Base-by-base conservation (phyloP, 1,139 yeast genomes). In the Scheffersomyces lignicola region DNA sequence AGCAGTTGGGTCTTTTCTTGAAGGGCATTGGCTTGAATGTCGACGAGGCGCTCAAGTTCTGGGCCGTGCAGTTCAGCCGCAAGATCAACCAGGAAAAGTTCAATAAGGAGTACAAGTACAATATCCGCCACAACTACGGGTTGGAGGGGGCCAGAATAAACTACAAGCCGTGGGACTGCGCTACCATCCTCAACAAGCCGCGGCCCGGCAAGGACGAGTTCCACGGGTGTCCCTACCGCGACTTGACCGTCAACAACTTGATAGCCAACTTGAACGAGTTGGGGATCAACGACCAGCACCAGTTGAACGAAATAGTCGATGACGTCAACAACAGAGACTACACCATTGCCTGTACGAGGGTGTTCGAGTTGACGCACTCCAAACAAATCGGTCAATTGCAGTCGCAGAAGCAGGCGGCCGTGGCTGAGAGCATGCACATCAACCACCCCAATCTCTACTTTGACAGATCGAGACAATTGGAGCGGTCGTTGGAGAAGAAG, bases 171-270 rank as follows among this genome's bases (percentile, higher is more conserved):
- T 78, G 84, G 83, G 85, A 83, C 52, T 92, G 97, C 65, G 76
- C 79, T 18, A 80, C 83, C 1, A 86, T 94, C 28, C 62, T 86
- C 40, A 72, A 79, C 22, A 80, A 82, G 46, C 88, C 92, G 6
- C 71, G 80, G 40, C 95, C 96, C 0, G 73, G 73, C 13, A 74
- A 80, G 33, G 78, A 75, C 24, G 95, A 89, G 52, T 76, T 63
- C 44, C 97, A 92, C 54, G 98, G 98, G 3, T 90, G 97, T 60
- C 97, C 97, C 3, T 92, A 86, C 60, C 70, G 95, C 38, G 92
- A 86, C 49, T 67, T 86, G 49, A 66, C 76, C 12, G 56, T 76
- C 11, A 94, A 86, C 31, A 71, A 76, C 33, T 67, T 92, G 36
- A 66, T 73, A 2, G 49, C 54, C 4, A 76, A 79, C 40, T 66